Base-by-base conservation (phyloP, 2,329 filamentous ascomycete genomes). In the Penicillium sp. region DNA sequence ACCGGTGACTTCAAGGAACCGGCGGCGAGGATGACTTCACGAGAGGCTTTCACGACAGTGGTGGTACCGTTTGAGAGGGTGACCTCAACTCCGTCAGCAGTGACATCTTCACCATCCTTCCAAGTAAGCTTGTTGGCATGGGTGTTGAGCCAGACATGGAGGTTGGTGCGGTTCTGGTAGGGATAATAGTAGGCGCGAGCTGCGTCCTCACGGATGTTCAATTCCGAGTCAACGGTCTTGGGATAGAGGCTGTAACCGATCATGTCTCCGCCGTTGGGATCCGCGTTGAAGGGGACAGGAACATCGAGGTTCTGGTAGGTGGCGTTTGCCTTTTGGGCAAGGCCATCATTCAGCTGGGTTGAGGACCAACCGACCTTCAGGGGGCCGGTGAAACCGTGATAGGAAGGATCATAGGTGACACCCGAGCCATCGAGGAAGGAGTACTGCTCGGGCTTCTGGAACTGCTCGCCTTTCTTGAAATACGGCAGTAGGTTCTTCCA, bases 21-120 rank as follows among this genome's bases (percentile, higher is more conserved):
- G 1, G 84, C 84, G 1, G 82, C 81, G 2, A 89, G 69, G 43
- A 89, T 79, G 9, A 87, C 78, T 60, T 88, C 85, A 46, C 68
- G 69, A 39, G 58, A 64, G 59, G 65, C 74, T n/a, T 62, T 74
- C 11, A 75, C 67, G 0, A 55, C 50, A 11, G 49, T 52, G 1
- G 55, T 56, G 4, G 51, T 64, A 32, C 67, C 66, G 53, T 69
- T 63, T n/a, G 49, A 45, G 18, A 51, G 32, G 5, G 61, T 70
- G 10, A 74, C 58, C 31, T 67, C 61, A 4, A 71, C 71, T 14
- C 69, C 71, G 27, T 54, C 58, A 13, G 67, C 66, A 4, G 47
- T 60, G 45, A 49, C 57, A 4, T 63, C 45, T 7, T 47, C 9
- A 11, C 52, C 43, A 34, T 56, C 27, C 45, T 55, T 53, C 74